Conservation (phyloP, 495 filamentous ascomycete genomes). For the Neurospora sp. region DNA sequence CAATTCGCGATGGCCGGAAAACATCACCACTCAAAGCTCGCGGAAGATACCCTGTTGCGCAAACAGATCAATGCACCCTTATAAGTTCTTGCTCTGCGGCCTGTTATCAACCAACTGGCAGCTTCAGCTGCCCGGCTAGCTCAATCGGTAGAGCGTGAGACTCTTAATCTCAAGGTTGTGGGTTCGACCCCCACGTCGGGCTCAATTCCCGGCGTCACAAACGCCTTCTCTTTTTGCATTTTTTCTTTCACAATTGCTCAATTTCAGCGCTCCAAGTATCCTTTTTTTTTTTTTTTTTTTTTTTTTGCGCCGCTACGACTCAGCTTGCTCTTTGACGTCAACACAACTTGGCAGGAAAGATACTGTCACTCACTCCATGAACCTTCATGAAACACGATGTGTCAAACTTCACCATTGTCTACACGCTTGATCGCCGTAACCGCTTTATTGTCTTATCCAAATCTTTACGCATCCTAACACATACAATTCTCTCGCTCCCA, state of each 20-base stretch:
- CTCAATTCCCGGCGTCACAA: not conserved
- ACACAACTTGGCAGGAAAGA: too few relatives aligned
- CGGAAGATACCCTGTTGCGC: not conserved
- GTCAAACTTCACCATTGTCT: too few relatives aligned
- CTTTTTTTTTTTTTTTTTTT: not conserved
- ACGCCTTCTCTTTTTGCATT: not conserved
- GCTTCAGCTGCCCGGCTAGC: constrained; percentile 35
- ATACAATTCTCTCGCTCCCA: too few relatives aligned
- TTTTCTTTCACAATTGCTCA: not conserved
- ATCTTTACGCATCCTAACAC: too few relatives aligned
- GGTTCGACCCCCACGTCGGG: not conserved
- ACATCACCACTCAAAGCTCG: not conserved
- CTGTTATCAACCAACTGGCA: not conserved
- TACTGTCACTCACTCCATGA: too few relatives aligned
- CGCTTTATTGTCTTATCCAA: too few relatives aligned
- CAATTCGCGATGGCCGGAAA: not conserved
- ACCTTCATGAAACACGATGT: too few relatives aligned
- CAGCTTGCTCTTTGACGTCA: too few relatives aligned
- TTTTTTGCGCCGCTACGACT: not conserved
- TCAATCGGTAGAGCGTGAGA: constrained; percentile 69
- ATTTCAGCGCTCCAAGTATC: too few relatives aligned
- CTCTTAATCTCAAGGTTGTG: constrained; percentile 38
- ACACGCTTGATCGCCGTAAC: too few relatives aligned
- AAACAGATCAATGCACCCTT: rapidly evolving
- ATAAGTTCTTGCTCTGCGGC: not conserved